Conservation (phyloP, 208 protist genomes). For the Novymonas esmeraldas region DNA sequence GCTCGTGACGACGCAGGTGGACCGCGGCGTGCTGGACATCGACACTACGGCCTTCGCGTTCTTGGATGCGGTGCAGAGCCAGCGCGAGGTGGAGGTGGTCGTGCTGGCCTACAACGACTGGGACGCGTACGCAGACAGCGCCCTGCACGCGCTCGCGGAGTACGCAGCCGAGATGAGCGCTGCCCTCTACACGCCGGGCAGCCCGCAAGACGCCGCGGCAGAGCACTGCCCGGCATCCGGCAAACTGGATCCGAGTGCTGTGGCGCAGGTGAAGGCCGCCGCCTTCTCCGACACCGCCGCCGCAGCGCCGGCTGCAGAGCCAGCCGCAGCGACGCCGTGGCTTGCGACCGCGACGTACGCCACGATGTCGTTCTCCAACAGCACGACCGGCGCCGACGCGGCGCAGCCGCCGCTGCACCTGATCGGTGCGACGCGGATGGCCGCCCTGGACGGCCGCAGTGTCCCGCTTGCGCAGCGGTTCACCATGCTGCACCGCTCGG, state of each 20-base stretch:
- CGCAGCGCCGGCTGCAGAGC: background rate
- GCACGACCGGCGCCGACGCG: background rate
- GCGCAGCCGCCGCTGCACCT: slow-evolving; percentile 17
- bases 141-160: slow-evolving; percentile 20
- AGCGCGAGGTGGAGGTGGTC: slow-evolving; percentile 40
- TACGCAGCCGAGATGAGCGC: background rate
- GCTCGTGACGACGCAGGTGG: background rate
- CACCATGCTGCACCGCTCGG: slow-evolving; percentile 1
- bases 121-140: slow-evolving; percentile 36
- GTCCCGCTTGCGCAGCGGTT: slow-evolving; percentile 3
- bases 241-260: too few species aligned
- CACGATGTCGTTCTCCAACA: background rate
- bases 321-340: background rate
- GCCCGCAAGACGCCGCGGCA: background rate
- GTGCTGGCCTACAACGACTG: slow-evolving; percentile 69
- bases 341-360: background rate
- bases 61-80: background rate
- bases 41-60: slow-evolving; percentile 23
- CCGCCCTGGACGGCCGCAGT: slow-evolving; percentile 10
- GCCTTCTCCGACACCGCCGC: too few species aligned
- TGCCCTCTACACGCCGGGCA: background rate
- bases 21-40: slow-evolving; percentile 41
- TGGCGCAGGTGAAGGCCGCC: too few species aligned
- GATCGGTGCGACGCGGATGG: slow-evolving; percentile 30
- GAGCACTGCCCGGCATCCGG: background rate